These are phyloP conservation scores for Puccinia triticina DNA, from an alignment of 1,284 basidiomycete genomes.

Conservation along the genomic window DNA sequence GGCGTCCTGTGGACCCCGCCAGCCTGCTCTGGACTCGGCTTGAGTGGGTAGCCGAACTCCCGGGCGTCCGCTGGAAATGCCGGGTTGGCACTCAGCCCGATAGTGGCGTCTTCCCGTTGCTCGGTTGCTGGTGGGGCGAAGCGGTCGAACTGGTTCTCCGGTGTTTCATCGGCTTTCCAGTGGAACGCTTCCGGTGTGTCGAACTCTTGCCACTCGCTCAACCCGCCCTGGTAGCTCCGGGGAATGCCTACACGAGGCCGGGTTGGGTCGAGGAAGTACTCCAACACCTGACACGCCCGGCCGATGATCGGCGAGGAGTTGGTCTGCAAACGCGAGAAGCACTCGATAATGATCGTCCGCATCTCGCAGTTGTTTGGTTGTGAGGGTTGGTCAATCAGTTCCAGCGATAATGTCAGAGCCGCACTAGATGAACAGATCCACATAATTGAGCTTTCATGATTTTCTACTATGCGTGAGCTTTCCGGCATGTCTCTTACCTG, in stretches of 20 bases:
- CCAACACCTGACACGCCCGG: slow-evolving; percentile 39
- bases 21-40: not conserved
- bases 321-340: slow-evolving; percentile 38
- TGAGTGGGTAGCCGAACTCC: slow-evolving; percentile 1
- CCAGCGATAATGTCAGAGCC: slow-evolving; percentile 42
- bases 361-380: slow-evolving; percentile 25
- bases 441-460: not conserved
- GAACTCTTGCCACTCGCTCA: slow-evolving; percentile 26
- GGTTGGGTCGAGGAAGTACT: slow-evolving; percentile 38
- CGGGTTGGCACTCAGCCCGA: slow-evolving; percentile 4
- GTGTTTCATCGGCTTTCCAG: not conserved
- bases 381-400: slow-evolving; percentile 31
- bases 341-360: slow-evolving; percentile 28
- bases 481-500: slow-evolving; percentile 8
- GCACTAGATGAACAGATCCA: slow-evolving; percentile 22
- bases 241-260: slow-evolving; percentile 16
- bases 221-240: not conserved
- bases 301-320: slow-evolving; percentile 47
- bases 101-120: not conserved
- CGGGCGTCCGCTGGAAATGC: not conserved
- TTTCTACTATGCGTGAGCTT: not conserved
- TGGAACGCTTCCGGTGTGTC: not conserved
- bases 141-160: not conserved
- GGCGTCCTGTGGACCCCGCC: not conserved
- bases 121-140: not conserved